A percentile compares a stretch with the other conserved stretches of the same genome.
Evolutionary conservation across 2,329 filamentous ascomycete genomes (phyloP).

Genomic region (Aureobasidium sp.): DNA sequence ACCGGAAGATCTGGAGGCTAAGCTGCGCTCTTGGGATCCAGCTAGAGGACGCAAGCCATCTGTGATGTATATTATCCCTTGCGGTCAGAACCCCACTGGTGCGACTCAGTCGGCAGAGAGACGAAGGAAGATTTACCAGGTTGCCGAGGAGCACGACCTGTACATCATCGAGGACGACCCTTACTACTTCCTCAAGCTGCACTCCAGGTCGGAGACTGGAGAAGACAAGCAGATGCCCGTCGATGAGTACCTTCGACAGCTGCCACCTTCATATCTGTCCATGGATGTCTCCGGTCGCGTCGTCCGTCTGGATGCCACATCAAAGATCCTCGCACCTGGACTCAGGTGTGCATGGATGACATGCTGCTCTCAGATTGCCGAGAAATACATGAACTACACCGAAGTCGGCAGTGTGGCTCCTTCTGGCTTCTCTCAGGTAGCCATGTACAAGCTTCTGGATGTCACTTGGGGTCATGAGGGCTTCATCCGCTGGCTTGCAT

Average conservation of each 20-base stretch:
- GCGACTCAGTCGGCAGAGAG: conserved; percentile 23
- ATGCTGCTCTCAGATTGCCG: conserved; percentile 23
- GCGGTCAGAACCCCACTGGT: conserved; percentile 28
- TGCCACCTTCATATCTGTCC: conserved; percentile 27
- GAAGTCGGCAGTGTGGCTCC: conserved; percentile 22
- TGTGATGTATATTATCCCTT: conserved; percentile 29
- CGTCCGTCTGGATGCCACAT: conserved; percentile 27
- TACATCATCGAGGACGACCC: conserved; percentile 29
- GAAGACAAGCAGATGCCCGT: not conserved
- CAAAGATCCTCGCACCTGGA: conserved; percentile 30
- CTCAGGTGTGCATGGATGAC: conserved; percentile 29
- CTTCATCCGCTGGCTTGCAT: conserved; percentile 25
- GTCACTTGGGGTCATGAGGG: conserved; percentile 29
- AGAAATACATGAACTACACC: conserved; percentile 23
- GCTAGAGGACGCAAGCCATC: conserved; percentile 21
- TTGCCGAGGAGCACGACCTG: conserved; percentile 25
- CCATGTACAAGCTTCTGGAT: conserved; percentile 29
- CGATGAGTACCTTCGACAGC: not conserved
- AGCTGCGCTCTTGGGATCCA: conserved; percentile 24
- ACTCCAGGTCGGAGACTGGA: conserved; percentile 11
- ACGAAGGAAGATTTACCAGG: conserved; percentile 23
- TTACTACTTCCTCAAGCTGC: conserved; percentile 24
- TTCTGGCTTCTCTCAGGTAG: conserved; percentile 27
- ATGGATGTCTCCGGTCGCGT: conserved; percentile 30
- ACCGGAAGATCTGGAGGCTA: conserved; percentile 23